A percentile compares a stretch with the other conserved stretches of the same genome.
Evolutionary conservation across 768 basidiomycete genomes (phyloP).

Genomic region (Amyloporia xantha): DNA sequence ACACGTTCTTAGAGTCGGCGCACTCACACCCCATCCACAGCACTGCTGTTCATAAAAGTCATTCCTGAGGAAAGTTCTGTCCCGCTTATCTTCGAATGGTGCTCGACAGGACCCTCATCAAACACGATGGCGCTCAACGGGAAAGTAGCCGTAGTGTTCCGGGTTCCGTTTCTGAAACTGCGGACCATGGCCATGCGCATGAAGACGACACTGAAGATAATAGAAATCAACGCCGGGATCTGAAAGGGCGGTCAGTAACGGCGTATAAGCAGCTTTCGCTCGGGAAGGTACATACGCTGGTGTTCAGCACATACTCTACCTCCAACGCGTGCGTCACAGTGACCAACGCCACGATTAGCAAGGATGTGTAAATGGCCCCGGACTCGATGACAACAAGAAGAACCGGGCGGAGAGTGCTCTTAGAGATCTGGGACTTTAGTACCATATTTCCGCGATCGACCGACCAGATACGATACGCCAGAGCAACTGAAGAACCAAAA

Average conservation of each 20-base stretch:
- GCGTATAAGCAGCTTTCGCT: not conserved
- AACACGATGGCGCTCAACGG: not conserved
- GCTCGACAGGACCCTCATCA: not conserved
- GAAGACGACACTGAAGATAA: constrained; percentile 1
- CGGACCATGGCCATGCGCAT: constrained; percentile 1
- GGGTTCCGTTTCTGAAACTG: not conserved
- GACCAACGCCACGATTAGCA: constrained; percentile 1
- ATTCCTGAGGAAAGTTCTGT: not conserved
- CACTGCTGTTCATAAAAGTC: not conserved
- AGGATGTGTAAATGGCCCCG: constrained; percentile 2
- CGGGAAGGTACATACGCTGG: not conserved
- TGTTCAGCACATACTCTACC: constrained; percentile 3
- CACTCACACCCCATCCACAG: too few species aligned
- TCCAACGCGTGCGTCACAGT: constrained; percentile 2
- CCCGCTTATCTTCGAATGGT: not conserved
- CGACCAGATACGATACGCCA: not conserved
- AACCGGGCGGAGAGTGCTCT: not conserved
- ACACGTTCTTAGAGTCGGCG: too few species aligned
- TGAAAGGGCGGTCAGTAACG: not conserved
- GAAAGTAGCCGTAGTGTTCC: not conserved
- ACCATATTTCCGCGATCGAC: too few species aligned
- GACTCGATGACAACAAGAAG: constrained; percentile 7
- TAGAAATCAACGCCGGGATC: constrained; percentile 1
- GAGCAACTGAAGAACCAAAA: not conserved
- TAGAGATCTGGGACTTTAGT: not conserved